Evolutionary conservation across 768 basidiomycete genomes (phyloP), one percentile per base, ranked within the genome.

Genomic region (Trametes sanguinea): DNA sequence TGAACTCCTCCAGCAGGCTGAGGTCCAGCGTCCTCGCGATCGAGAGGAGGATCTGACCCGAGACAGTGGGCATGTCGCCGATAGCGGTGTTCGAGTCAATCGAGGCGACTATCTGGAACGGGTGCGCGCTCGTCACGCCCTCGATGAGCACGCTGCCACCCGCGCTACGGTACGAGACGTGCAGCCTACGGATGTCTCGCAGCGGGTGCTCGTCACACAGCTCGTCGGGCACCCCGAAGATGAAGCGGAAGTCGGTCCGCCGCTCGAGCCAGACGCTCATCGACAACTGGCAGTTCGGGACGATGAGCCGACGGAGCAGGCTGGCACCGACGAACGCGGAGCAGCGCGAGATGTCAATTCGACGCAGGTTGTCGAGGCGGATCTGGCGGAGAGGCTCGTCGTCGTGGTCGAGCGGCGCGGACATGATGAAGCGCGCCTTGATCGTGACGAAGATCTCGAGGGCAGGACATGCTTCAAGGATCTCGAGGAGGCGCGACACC

Each of bases 11-110:
- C 53, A 72, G 54, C 44, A 46, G 42, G 8, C 48, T 44, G n/a
- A 69, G 51, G 60, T 70, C 67, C 22, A 72, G 67, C 61, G 69
- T 64, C 29, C 54, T 48, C 42, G 60, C 63, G 44, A 69, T 55
- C 6, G 61, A 63, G 50, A 60, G 63, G 52, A 72, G 58, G 37
- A 72, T 60, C 10, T 57, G 64, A 52, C 64, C 67, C 27, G 69
- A 67, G 30, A 67, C 63, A 8, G 66, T 61, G 22, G 67, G 65
- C 67, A 72, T 72, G 65, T 72, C 71, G 5, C 71, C 69, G 39
- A 70, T 55, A 44, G 69, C 60, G 45, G 32, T 61, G 11, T 54
- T 62, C 2, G 59, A 11, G n/a, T 61, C 63, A 30, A 60, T 53
- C 27, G 60, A 53, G 32, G 65, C 68, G 29, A 60, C 47, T 59